A percentile compares a stretch with the other conserved stretches of the same genome.
These are phyloP conservation scores for Plectosphaerella cucumerina DNA, from an alignment of 2,329 filamentous ascomycete genomes.

Conservation along the genomic window DNA sequence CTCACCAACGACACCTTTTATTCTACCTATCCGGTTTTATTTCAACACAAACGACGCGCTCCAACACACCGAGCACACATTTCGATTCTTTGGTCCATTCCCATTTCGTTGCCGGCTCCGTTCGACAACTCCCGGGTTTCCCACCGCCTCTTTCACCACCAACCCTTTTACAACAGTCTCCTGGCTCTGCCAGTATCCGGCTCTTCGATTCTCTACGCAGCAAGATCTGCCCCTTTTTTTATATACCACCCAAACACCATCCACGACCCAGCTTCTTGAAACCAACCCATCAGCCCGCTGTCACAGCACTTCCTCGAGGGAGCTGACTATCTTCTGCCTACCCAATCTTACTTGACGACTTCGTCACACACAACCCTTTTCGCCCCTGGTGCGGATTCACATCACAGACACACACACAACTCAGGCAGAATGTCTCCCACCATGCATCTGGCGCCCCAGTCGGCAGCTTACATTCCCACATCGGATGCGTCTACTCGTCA, in stretches of 20 bases:
- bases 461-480: slow-evolving; percentile 43
- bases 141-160: neutral
- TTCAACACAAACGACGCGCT: slow-evolving; percentile 8
- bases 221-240: slow-evolving; percentile 12
- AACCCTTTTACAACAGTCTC: neutral
- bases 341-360: neutral
- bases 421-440: slow-evolving; percentile 44
- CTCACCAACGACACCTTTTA: slow-evolving; percentile 25
- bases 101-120: neutral
- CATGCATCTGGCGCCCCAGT: slow-evolving; percentile 39
- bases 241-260: neutral
- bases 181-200: slow-evolving; percentile 2
- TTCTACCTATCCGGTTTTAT: slow-evolving; percentile 15
- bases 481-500: slow-evolving; percentile 54
- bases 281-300: neutral
- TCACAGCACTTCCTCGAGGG: neutral
- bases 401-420: slow-evolving; percentile 11
- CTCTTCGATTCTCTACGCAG: slow-evolving; percentile 13
- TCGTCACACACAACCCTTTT: neutral
- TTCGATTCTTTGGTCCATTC: slow-evolving; percentile 4
- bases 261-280: neutral
- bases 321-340: neutral
- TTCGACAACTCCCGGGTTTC: too few relatives aligned
- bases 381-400: neutral
- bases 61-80: slow-evolving; percentile 2